Evolutionary conservation across 2,329 filamentous ascomycete genomes (phyloP).

Genomic region (Lasiodiplodia gonubiensis): DNA sequence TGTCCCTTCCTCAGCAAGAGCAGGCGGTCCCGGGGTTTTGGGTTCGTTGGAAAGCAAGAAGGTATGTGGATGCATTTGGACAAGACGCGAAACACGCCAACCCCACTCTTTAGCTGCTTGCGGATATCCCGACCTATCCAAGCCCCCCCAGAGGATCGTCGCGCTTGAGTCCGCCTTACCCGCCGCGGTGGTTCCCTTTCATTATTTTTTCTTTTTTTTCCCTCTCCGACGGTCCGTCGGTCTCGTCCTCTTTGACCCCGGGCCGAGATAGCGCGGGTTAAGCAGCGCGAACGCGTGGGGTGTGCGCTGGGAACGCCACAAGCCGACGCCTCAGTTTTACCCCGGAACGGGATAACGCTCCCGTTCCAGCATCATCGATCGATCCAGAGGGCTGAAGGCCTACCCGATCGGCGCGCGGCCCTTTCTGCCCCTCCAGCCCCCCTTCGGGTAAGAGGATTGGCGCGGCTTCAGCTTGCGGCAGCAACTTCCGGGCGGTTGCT

Average conservation of each 20-base stretch:
- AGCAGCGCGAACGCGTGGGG: not conserved
- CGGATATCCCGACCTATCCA: not conserved
- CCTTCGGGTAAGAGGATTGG: not conserved
- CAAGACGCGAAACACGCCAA: slow-evolving; percentile 11
- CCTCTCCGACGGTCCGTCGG: not conserved
- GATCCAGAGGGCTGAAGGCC: slow-evolving; percentile 12
- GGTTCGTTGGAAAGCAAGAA: not conserved
- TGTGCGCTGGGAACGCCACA: not conserved
- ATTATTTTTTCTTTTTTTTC: not conserved
- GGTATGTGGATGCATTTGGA: slow-evolving; percentile 8
- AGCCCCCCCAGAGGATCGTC: not conserved
- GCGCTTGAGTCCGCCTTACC: slow-evolving; percentile 6
- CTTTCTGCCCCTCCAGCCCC: not conserved
- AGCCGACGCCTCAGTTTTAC: not conserved
- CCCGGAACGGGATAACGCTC: slow-evolving; percentile 10
- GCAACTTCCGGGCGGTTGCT: not conserved
- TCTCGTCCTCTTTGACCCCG: not conserved
- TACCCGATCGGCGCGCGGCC: not conserved
- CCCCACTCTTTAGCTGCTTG: slow-evolving; percentile 15
- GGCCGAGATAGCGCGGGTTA: not conserved
- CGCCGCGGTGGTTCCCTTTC: slow-evolving; percentile 14
- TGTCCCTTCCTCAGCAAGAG: not conserved
- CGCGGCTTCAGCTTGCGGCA: slow-evolving; percentile 9
- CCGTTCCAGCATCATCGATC: slow-evolving; percentile 6
- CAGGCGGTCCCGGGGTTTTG: not conserved